phyloP scores from a whole-genome alignment of 768 basidiomycete genomes.

The Hygrocybe punicea region DNA sequence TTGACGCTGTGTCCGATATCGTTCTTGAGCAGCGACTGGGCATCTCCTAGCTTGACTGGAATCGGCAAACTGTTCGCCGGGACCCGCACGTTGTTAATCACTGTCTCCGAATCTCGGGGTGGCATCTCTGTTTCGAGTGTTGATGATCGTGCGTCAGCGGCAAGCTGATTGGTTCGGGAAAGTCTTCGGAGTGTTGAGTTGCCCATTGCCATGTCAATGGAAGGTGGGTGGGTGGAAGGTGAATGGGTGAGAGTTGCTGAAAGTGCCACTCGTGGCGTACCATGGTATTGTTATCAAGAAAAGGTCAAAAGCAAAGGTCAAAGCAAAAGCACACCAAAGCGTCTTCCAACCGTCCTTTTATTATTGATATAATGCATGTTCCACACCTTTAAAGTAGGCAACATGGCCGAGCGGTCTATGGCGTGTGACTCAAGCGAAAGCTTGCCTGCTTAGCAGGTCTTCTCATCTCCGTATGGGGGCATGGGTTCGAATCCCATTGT shows the following conservation, averaged over 20 bases:
- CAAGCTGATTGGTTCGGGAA: background rate
- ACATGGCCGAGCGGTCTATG: slow-evolving; percentile 22
- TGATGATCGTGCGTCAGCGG: no score
- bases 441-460: slow-evolving; percentile 31
- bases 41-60: no score
- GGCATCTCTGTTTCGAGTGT: no score
- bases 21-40: no score
- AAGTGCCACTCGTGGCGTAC: background rate
- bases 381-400: slow-evolving; percentile 4
- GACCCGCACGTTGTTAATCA: no score
- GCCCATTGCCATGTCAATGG: background rate
- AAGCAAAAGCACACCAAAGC: background rate
- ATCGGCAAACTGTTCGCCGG: no score
- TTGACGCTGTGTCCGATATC: background rate
- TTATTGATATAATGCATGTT: background rate
- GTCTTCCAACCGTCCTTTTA: background rate
- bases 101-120: no score
- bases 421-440: slow-evolving; percentile 29
- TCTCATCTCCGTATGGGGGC: slow-evolving; percentile 39
- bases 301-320: no score
- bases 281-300: background rate
- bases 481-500: slow-evolving; percentile 46
- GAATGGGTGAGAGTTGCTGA: background rate
- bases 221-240: no score
- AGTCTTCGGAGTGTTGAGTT: background rate